phyloP scores from a whole-genome alignment of 495 filamentous ascomycete genomes.

The Glarea lozoyensis region DNA sequence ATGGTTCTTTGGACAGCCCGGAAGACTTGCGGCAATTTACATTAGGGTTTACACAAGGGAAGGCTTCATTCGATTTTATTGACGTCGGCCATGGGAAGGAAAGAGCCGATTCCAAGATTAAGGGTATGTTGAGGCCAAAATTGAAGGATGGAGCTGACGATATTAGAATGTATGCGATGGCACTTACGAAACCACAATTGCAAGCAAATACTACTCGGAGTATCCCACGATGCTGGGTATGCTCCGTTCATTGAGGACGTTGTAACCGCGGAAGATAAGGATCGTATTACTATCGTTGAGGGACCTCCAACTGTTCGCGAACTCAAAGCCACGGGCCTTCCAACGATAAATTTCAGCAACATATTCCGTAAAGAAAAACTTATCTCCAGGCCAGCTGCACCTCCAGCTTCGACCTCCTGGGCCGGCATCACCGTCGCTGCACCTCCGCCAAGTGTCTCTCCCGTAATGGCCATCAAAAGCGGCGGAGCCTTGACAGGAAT shows the following conservation, averaged over 20 bases:
- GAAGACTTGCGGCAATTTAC: constrained; percentile 56
- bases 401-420: constrained; percentile 17
- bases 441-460: constrained; percentile 18
- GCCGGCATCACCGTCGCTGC: constrained; percentile 24
- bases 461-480: constrained; percentile 14
- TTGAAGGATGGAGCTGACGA: constrained; percentile 6
- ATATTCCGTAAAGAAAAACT: constrained; percentile 60
- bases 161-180: constrained; percentile 45
- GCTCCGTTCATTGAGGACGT: constrained; percentile 60
- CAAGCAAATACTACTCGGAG: constrained; percentile 72
- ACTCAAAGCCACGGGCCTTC: constrained; percentile 47
- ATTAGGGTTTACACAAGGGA: constrained; percentile 66
- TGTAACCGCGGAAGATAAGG: constrained; percentile 40
- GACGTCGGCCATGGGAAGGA: constrained; percentile 66
- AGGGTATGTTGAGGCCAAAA: constrained; percentile 45
- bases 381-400: constrained; percentile 24
- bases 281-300: constrained; percentile 64
- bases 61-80: constrained; percentile 62
- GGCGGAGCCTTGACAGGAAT: constrained; percentile 27
- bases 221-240: constrained; percentile 69
- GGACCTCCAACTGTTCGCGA: constrained; percentile 63
- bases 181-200: constrained; percentile 69
- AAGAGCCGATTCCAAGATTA: constrained; percentile 63
- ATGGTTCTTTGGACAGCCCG: constrained; percentile 46
- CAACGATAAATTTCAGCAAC: constrained; percentile 48